These are phyloP conservation scores for Fusarium newnesense DNA, from an alignment of 2,329 filamentous ascomycete species.

Conservation along the genomic window DNA sequence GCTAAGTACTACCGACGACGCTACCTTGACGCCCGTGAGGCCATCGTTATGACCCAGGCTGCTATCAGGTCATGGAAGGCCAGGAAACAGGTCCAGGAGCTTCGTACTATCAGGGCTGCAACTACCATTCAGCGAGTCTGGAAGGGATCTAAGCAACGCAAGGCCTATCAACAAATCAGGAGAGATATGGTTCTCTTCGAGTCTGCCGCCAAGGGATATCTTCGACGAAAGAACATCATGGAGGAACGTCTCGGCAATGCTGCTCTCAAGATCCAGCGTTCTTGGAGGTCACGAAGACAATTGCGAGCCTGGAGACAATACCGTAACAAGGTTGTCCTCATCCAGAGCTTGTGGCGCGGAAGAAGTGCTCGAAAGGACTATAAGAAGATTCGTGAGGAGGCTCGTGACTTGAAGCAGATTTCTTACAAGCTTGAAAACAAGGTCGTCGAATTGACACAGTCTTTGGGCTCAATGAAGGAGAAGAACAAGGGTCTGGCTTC, in stretches of 20 bases:
- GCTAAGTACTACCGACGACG: constrained; percentile 95
- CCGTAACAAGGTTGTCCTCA: constrained; percentile 86
- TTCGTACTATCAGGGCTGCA: constrained; percentile 84
- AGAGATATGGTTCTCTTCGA: constrained; percentile 89
- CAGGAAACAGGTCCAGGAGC: constrained; percentile 80
- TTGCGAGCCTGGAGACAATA: constrained; percentile 87
- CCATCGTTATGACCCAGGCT: constrained; percentile 84
- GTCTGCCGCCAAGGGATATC: constrained; percentile 89
- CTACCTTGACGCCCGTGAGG: constrained; percentile 86
- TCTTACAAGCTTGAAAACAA: constrained; percentile 99
- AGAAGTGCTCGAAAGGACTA: constrained; percentile 83
- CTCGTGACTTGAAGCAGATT: constrained; percentile 98
- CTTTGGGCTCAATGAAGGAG: constrained; percentile 88
- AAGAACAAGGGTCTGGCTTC: constrained; percentile 91
- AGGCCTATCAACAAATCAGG: constrained; percentile 80
- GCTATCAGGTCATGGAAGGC: constrained; percentile 81
- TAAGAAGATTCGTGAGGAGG: constrained; percentile 92
- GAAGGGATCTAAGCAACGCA: constrained; percentile 91
- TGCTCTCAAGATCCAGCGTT: constrained; percentile 87
- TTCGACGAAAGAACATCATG: constrained; percentile 91
- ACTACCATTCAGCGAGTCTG: constrained; percentile 96
- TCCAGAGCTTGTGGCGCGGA: constrained; percentile 94
- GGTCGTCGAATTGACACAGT: constrained; percentile 97
- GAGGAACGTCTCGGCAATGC: constrained; percentile 94
- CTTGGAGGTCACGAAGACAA: constrained; percentile 84